Conservation (phyloP, 495 filamentous ascomycete genomes). For the Xylaria sp. region DNA sequence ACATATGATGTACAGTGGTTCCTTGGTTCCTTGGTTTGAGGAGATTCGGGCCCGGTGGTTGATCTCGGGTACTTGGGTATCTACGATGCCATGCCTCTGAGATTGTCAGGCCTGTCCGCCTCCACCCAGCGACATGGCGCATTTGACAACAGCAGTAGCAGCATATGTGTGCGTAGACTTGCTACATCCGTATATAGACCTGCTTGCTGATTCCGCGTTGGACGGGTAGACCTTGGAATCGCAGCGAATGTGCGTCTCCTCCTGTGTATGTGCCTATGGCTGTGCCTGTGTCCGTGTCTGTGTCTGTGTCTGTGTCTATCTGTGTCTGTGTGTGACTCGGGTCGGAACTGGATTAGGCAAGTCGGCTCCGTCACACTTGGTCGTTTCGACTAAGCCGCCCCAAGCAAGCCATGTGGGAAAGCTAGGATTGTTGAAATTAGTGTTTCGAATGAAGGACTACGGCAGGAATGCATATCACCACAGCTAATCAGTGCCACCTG, state of each 20-base stretch:
- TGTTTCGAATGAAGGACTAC: slow-evolving; percentile 40
- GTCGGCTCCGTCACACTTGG: slow-evolving; percentile 40
- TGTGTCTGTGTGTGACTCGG: slow-evolving; percentile 26
- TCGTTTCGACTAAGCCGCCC: slow-evolving; percentile 40
- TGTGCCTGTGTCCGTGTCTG: too few relatives aligned
- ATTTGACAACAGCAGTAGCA: neutral
- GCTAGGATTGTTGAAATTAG: slow-evolving; percentile 36
- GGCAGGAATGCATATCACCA: slow-evolving; percentile 34
- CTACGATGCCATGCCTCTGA: slow-evolving; percentile 6
- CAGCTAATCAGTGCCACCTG: neutral
- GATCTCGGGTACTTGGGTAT: slow-evolving; percentile 16
- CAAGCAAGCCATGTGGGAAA: slow-evolving; percentile 31
- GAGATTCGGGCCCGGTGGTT: slow-evolving; percentile 15
- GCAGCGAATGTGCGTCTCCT: slow-evolving; percentile 29
- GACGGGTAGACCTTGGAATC: neutral
- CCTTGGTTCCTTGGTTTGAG: neutral
- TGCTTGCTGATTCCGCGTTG: neutral
- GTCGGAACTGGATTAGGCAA: slow-evolving; percentile 43
- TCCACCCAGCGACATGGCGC: neutral
- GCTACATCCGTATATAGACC: too few relatives aligned
- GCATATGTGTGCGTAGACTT: too few relatives aligned
- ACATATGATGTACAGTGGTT: neutral
- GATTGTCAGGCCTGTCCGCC: slow-evolving; percentile 7
- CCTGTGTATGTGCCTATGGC: neutral
- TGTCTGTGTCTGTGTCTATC: neutral